phyloP scores from a whole-genome alignment of 352 stramenopile species.

The Saprolegnia diclina region DNA sequence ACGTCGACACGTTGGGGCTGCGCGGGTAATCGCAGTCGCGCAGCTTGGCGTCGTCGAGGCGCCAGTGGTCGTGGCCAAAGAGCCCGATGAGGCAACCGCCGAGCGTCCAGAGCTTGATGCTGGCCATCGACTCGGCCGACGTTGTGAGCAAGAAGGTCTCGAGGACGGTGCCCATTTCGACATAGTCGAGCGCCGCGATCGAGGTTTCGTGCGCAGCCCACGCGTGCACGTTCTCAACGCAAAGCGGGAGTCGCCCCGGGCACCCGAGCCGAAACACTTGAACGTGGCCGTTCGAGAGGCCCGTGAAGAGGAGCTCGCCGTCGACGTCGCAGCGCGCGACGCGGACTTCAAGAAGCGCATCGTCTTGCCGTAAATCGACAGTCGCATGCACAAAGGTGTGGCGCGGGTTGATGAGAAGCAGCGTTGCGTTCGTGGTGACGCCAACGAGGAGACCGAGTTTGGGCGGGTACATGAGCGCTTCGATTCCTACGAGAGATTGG shows the following conservation, averaged over 20 bases:
- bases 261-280: neutral
- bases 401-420: constrained; percentile 10
- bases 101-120: constrained; percentile 24
- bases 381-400: constrained; percentile 10
- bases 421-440: constrained; percentile 10
- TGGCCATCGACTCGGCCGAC: neutral
- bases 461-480: constrained; percentile 13
- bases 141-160: constrained; percentile 20
- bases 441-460: constrained; percentile 18
- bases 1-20: neutral
- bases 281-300: neutral
- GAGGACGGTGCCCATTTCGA: constrained; percentile 7
- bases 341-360: neutral
- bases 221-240: neutral
- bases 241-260: neutral
- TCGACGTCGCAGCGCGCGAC: constrained; percentile 6
- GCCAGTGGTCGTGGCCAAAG: constrained; percentile 1
- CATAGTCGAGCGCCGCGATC: constrained; percentile 11
- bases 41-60: neutral
- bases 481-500: constrained; percentile 6
- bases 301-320: constrained; percentile 2
- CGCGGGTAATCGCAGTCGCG: neutral
- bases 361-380: neutral
- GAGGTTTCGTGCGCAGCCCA: constrained; percentile 9
- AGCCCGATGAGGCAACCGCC: neutral